A percentile compares a stretch with the other conserved stretches of the same genome.
These are phyloP conservation scores for Lactarius sanguifluus DNA, from an alignment of 768 basidiomycete species.

Conservation along the genomic window DNA sequence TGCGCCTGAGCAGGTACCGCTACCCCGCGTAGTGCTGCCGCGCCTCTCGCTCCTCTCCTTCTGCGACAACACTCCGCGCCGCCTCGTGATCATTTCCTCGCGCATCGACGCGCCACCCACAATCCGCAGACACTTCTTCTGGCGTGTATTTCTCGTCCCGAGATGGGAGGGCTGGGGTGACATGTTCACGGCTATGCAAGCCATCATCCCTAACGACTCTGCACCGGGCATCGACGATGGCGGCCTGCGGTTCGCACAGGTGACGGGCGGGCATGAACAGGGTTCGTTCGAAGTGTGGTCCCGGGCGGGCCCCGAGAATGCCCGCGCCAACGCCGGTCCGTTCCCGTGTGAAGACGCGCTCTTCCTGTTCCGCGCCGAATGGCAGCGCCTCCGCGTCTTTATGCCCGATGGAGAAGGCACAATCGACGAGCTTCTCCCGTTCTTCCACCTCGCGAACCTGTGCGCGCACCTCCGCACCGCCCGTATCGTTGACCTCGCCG, in stretches of 20 bases:
- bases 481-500: slow-evolving; percentile 1
- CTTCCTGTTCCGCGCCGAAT: slow-evolving; percentile 10
- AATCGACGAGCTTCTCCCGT: slow-evolving; percentile 10
- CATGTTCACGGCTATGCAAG: neutral
- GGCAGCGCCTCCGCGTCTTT: neutral
- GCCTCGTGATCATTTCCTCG: slow-evolving; percentile 7
- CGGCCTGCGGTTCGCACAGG: slow-evolving; percentile 1
- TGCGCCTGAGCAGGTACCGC: neutral
- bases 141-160: slow-evolving; percentile 3
- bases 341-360: slow-evolving; percentile 4
- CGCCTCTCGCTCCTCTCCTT: slow-evolving; percentile 14
- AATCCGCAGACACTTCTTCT: slow-evolving; percentile 19
- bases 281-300: slow-evolving; percentile 6
- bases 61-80: slow-evolving; percentile 9
- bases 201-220: slow-evolving; percentile 14
- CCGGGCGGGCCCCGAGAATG: neutral
- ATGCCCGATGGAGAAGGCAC: neutral
- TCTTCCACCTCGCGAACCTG: slow-evolving; percentile 12
- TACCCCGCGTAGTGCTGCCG: slow-evolving; percentile 3
- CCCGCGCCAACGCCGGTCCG: neutral
- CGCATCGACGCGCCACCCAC: slow-evolving; percentile 16
- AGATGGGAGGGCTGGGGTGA: neutral
- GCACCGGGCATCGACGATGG: slow-evolving; percentile 1
- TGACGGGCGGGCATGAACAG: neutral
- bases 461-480: neutral